Base-by-base conservation (phyloP, 78 protist genomes). In the Parvularia atlantis region DNA sequence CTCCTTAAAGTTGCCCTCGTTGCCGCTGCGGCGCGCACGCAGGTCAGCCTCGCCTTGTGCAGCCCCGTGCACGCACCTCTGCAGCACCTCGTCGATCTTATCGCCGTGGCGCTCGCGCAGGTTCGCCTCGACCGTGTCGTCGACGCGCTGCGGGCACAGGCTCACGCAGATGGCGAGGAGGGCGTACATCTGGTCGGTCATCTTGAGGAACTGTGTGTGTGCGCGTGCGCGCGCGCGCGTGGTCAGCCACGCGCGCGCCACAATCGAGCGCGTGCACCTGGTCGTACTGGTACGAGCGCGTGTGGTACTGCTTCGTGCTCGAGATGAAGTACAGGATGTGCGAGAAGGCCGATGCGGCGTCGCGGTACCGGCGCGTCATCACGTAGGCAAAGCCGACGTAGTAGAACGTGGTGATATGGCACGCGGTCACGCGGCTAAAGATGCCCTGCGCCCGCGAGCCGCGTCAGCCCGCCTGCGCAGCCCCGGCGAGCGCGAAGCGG, bases 131-230 rank as follows among this genome's bases (percentile, higher is more conserved):
- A 85, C 59, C 63, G 67, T 67, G 36, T 89, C 91, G 40, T 88
- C 93, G 65, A 84, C 53, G 66, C 83, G 87, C 69, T 70, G 85
- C 56, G 93, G 96, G 61, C 60, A 75, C 40, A 91, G 81, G 19
- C 87, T 40, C 58, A 84, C 69, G 41, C 81, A 62, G 26, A 89
- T 66, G 53, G 91, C 88, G 33, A 91, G 77, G n/a, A 86, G 71
- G 28, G 81, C 76, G 62, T 68, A 79, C 91, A 91, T 88, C 72
- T 91, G 91, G 66, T 87, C 93, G 62, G 60, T 81, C 80, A 75
- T 85, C 78, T 91, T 91, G 37, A 58, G 58, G 46, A 86, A 75
- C 77, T 67, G 41, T 39, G n/a, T n/a, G n/a, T n/a, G n/a, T n/a
- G n/a, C n/a, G n/a, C n/a, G n/a, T n/a, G n/a, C n/a, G n/a, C n/a